These are phyloP conservation scores for Lasiodiplodia theobromae DNA, from an alignment of 2,329 filamentous ascomycete species.

Conservation along the genomic window DNA sequence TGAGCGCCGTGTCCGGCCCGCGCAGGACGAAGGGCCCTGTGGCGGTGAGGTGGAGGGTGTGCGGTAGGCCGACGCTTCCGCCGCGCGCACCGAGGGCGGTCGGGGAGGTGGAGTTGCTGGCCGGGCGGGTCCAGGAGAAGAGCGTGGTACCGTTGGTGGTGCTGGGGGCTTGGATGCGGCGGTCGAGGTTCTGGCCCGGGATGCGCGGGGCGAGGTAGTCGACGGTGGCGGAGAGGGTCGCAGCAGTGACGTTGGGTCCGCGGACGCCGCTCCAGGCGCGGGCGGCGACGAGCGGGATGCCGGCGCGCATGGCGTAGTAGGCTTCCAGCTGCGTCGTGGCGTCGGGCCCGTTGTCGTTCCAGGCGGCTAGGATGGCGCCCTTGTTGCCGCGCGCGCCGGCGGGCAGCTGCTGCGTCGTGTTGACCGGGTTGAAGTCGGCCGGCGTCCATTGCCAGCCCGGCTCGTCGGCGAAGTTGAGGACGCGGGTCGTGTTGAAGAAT, in stretches of 20 bases:
- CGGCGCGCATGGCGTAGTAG: slow-evolving; percentile 35
- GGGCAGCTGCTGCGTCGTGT: slow-evolving; percentile 32
- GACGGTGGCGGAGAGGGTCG: slow-evolving; percentile 57
- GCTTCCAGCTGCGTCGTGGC: slow-evolving; percentile 36
- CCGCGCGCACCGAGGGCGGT: too few relatives aligned
- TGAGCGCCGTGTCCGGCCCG: slow-evolving; percentile 53
- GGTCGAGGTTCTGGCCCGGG: slow-evolving; percentile 56
- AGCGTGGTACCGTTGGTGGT: slow-evolving; percentile 43
- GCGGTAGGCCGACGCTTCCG: slow-evolving; percentile 32
- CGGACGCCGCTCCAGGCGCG: slow-evolving; percentile 39
- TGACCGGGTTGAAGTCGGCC: slow-evolving; percentile 48
- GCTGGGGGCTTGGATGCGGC: slow-evolving; percentile 29
- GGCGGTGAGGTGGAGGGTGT: slow-evolving; percentile 42
- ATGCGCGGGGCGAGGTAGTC: slow-evolving; percentile 46
- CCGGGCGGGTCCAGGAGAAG: slow-evolving; percentile 63
- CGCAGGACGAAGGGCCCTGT: slow-evolving; percentile 55
- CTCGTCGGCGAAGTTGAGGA: slow-evolving; percentile 54
- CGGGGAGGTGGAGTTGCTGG: slow-evolving; percentile 65
- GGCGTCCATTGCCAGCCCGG: slow-evolving; percentile 57
- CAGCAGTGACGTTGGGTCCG: slow-evolving; percentile 47
- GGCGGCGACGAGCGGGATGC: slow-evolving; percentile 35
- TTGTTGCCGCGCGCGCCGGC: slow-evolving; percentile 52
- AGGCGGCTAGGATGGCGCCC: slow-evolving; percentile 39
- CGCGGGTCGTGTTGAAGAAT: slow-evolving; percentile 54
- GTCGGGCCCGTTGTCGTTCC: slow-evolving; percentile 34